phyloP scores from a whole-genome alignment of 257 asterid species.

The Jaltomata sinuosa region DNA sequence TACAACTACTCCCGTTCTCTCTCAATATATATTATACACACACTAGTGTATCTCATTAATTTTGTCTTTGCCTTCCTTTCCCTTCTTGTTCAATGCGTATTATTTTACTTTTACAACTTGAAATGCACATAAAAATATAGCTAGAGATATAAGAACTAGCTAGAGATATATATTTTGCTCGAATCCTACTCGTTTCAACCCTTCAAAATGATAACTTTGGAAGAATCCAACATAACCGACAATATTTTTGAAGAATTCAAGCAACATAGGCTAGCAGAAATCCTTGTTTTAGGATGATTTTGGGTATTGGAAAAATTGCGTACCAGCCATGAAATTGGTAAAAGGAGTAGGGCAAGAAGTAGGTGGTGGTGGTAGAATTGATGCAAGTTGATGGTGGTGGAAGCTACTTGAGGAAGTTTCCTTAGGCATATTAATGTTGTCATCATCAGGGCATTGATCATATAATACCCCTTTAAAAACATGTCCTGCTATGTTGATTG shows the following conservation, averaged over 20 bases:
- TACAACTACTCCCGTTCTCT: not conserved
- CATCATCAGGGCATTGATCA: conserved; percentile 38
- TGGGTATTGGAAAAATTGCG: conserved; percentile 29
- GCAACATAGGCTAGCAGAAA: not conserved
- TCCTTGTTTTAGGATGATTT: conserved; percentile 10
- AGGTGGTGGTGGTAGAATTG: conserved; percentile 1
- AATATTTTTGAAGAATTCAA: not conserved
- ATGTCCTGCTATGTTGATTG: conserved; percentile 53
- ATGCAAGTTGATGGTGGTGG: not conserved
- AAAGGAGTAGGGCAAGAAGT: conserved; percentile 8
- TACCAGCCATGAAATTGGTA: conserved; percentile 8
- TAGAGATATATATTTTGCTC: not conserved
- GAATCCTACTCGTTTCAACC: not conserved
- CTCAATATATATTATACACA: not conserved
- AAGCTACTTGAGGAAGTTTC: conserved; percentile 27
- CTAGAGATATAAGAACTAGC: not conserved
- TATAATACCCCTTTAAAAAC: conserved; percentile 55
- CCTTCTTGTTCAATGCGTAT: not conserved
- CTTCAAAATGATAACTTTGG: not conserved
- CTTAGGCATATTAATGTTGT: conserved; percentile 14
- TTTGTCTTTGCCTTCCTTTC: not conserved
- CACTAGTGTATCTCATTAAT: not conserved
- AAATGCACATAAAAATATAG: not conserved
- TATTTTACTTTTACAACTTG: not conserved
- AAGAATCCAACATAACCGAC: not conserved